phyloP scores from a whole-genome alignment of 306 rosid species.

The Quercus engelmannii region DNA sequence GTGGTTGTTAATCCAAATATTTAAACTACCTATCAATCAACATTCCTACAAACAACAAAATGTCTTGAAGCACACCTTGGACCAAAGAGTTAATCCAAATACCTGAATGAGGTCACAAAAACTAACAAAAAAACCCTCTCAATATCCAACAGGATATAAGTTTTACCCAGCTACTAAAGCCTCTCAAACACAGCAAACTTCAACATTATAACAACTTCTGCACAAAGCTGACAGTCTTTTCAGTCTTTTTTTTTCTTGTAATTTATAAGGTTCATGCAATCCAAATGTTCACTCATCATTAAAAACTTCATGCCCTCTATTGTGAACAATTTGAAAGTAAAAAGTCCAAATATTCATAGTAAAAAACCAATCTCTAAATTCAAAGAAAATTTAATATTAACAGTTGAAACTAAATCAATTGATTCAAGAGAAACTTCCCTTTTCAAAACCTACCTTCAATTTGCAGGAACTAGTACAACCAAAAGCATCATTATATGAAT shows the following conservation, averaged over 20 bases:
- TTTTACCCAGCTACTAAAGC: background rate
- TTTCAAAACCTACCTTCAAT: constrained; percentile 61
- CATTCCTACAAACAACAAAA: background rate
- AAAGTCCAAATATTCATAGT: background rate
- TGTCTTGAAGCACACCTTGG: background rate
- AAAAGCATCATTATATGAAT: constrained; percentile 23
- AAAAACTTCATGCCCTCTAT: background rate
- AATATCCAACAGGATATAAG: background rate
- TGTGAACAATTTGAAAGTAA: background rate
- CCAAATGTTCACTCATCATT: background rate
- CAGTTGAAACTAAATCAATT: background rate
- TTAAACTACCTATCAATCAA: background rate
- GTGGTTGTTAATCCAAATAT: background rate
- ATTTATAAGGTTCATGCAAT: background rate
- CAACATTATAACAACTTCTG: background rate
- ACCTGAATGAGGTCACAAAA: background rate
- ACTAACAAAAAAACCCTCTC: background rate
- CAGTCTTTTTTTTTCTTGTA: background rate
- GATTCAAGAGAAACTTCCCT: constrained; percentile 11
- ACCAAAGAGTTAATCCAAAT: background rate
- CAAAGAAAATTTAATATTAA: background rate
- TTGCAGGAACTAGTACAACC: constrained; percentile 49
- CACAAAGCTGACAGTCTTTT: background rate
- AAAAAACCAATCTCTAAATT: background rate
- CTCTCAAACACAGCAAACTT: background rate